phyloP scores from a whole-genome alignment of 208 protist species.

The Trypanosoma conorhini region DNA sequence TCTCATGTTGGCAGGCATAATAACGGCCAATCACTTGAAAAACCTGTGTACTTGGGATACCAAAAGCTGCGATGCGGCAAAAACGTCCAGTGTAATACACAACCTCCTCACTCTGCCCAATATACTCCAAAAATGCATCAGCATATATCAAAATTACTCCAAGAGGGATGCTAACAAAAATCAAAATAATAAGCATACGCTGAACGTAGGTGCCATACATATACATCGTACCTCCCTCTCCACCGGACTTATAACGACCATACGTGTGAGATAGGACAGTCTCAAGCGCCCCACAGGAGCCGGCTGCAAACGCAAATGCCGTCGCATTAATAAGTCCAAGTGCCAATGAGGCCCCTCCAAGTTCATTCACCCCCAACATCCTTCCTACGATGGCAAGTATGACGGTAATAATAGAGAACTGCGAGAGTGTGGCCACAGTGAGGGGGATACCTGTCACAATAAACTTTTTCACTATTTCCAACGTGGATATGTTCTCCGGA shows the following conservation, averaged over 20 bases:
- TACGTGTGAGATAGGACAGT: conserved; percentile 85
- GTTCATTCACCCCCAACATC: conserved; percentile 55
- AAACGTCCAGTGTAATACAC: conserved; percentile 74
- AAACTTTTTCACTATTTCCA: conserved; percentile 58
- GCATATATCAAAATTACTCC: conserved; percentile 69
- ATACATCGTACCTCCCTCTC: conserved; percentile 42
- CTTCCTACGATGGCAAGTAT: conserved; percentile 67
- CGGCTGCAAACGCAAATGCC: conserved; percentile 83
- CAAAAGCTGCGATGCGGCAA: conserved; percentile 71
- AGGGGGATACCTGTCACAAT: conserved; percentile 69
- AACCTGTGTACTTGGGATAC: conserved; percentile 51
- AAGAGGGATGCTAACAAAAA: conserved; percentile 66
- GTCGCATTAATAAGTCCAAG: conserved; percentile 84
- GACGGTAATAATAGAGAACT: conserved; percentile 77
- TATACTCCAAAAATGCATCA: conserved; percentile 41
- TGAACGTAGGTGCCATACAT: conserved; percentile 86
- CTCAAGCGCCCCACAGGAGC: conserved; percentile 81
- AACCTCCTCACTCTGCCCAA: conserved; percentile 46
- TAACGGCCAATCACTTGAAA: conserved; percentile 80
- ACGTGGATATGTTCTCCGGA: conserved; percentile 31
- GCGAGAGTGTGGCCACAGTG: conserved; percentile 61
- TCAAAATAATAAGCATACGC: conserved; percentile 77
- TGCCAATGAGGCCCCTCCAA: conserved; percentile 74
- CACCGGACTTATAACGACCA: conserved; percentile 37
- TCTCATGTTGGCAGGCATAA: conserved; percentile 82